These are phyloP conservation scores for Raffaelea deltoideospora DNA, from an alignment of 2,329 filamentous ascomycete genomes.

Conservation along the genomic window DNA sequence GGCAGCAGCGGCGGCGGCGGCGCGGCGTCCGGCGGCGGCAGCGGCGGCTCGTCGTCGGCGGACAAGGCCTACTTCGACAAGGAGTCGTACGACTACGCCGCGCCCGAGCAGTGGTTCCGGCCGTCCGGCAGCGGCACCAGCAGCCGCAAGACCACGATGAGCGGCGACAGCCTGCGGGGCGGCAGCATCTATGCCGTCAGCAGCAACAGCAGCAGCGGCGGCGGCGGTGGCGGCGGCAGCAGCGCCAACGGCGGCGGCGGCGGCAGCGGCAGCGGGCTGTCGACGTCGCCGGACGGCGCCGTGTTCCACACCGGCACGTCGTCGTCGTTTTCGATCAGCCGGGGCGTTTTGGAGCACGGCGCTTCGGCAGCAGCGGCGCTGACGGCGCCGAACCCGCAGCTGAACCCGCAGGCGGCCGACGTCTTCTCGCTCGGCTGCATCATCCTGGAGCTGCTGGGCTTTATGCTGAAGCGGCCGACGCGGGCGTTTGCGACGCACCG, in stretches of 20 bases:
- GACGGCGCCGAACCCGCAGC: constrained; percentile 23
- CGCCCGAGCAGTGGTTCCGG: constrained; percentile 49
- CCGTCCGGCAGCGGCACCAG: constrained; percentile 14
- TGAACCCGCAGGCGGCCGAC: constrained; percentile 46
- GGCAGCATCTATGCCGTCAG: constrained; percentile 11
- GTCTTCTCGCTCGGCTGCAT: constrained; percentile 61
- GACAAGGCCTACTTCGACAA: constrained; percentile 41
- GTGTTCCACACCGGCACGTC: constrained; percentile 8
- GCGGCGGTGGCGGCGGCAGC: constrained; percentile 13
- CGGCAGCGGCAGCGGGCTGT: constrained; percentile 17
- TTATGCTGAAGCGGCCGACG: constrained; percentile 52
- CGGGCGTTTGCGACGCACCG: constrained; percentile 53
- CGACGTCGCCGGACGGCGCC: constrained; percentile 17
- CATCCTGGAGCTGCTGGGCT: constrained; percentile 55
- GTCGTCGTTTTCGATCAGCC: constrained; percentile 22
- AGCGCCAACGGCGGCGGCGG: constrained; percentile 1
- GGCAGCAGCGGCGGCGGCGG: no score
- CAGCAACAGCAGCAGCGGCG: constrained; percentile 17
- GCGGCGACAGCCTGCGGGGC: constrained; percentile 2
- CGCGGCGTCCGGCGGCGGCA: no score
- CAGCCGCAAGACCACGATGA: no score
- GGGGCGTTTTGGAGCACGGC: constrained; percentile 5
- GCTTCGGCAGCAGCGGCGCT: constrained; percentile 10
- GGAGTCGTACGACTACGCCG: constrained; percentile 57
- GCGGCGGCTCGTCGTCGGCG: constrained; percentile 8